Percentiles rank a stretch among this genome's conserved stretches.
These are phyloP conservation scores for Linnemannia exigua DNA, from an alignment of 192 early-diverging fungal genomes.

Conservation along the genomic window DNA sequence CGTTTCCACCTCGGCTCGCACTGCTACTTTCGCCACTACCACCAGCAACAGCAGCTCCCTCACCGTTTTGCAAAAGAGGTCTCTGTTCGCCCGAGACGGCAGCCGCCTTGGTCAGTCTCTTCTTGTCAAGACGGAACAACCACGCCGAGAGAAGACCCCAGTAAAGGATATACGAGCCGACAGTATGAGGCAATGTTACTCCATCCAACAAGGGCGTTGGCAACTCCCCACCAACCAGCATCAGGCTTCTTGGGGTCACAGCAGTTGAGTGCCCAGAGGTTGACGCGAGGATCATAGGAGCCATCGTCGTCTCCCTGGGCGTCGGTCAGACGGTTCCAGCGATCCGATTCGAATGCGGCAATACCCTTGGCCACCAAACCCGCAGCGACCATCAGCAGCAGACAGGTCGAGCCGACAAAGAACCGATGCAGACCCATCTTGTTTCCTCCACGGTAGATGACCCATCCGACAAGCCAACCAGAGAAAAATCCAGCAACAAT, in stretches of 20 bases:
- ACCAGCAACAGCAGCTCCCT: slow-evolving; percentile 68
- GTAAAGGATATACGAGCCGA: slow-evolving; percentile 81
- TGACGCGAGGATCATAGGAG: slow-evolving; percentile 65
- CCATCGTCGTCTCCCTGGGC: slow-evolving; percentile 73
- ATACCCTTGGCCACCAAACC: slow-evolving; percentile 82
- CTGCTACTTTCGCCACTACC: slow-evolving; percentile 82
- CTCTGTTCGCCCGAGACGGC: slow-evolving; percentile 55
- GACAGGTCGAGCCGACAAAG: slow-evolving; percentile 77
- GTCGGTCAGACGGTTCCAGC: slow-evolving; percentile 71
- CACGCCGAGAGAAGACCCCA: slow-evolving; percentile 72
- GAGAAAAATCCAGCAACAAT: slow-evolving; percentile 76
- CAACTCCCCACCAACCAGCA: slow-evolving; percentile 75
- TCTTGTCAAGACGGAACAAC: slow-evolving; percentile 64
- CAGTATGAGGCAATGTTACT: slow-evolving; percentile 68
- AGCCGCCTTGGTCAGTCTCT: slow-evolving; percentile 22
- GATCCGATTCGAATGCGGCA: slow-evolving; percentile 76
- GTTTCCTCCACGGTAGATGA: slow-evolving; percentile 81
- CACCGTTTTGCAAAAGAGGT: slow-evolving; percentile 72
- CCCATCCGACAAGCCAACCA: slow-evolving; percentile 77
- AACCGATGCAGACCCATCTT: slow-evolving; percentile 80
- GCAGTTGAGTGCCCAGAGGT: slow-evolving; percentile 74
- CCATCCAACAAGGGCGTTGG: slow-evolving; percentile 86
- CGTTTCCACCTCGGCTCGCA: slow-evolving; percentile 68
- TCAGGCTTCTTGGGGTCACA: slow-evolving; percentile 68
- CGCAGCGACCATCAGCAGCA: slow-evolving; percentile 85